These are phyloP conservation scores for Lagenidium sp. DNA, from an alignment of 352 stramenopile genomes.

Conservation along the genomic window DNA sequence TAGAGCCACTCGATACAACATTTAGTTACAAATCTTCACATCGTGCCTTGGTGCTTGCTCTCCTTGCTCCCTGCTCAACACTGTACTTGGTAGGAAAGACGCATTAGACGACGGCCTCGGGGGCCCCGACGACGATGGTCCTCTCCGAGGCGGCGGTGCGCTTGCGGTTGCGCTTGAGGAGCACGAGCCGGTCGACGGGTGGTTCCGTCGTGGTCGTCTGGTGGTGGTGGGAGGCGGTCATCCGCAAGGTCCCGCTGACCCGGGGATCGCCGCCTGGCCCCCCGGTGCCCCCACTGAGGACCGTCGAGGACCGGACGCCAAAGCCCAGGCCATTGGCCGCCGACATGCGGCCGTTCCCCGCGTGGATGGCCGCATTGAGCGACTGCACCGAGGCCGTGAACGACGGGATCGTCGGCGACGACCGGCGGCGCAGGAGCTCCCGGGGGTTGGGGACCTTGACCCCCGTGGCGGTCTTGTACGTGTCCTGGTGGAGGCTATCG, in stretches of 20 bases:
- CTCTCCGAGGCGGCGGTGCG: constrained; percentile 64
- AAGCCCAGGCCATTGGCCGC: constrained; percentile 19
- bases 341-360: constrained; percentile 33
- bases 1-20: too few relatives aligned
- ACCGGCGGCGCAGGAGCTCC: constrained; percentile 54
- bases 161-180: constrained; percentile 76
- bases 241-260: constrained; percentile 41
- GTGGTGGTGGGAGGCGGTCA: constrained; percentile 22
- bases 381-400: constrained; percentile 82
- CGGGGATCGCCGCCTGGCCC: too few relatives aligned
- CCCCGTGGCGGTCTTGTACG: constrained; percentile 30
- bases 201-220: constrained; percentile 24
- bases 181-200: constrained; percentile 56
- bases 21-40: too few relatives aligned
- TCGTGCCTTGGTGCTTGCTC: too few relatives aligned
- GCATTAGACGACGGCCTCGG: constrained; percentile 79
- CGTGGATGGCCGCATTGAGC: constrained; percentile 69
- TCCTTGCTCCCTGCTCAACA: too few relatives aligned
- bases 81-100: too few relatives aligned
- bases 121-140: constrained; percentile 82
- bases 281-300: constrained; percentile 15
- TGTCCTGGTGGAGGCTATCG: constrained; percentile 41
- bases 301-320: constrained; percentile 8
- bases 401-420: constrained; percentile 81
- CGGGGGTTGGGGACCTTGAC: constrained; percentile 36